Conservation (phyloP, 2,329 filamentous ascomycete genomes). For the Diplodia seriata region DNA sequence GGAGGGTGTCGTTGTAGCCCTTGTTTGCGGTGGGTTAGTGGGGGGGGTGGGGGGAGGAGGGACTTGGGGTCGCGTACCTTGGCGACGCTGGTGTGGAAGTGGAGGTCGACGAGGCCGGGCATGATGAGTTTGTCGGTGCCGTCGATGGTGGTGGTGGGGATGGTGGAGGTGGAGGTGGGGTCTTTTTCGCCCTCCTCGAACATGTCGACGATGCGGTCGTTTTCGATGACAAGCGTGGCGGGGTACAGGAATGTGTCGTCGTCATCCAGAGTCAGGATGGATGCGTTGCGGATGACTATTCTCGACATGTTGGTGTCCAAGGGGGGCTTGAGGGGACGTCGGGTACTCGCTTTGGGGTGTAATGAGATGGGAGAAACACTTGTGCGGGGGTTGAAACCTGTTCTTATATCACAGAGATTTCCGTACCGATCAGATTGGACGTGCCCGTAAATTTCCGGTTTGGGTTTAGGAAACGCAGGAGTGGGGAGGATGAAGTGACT, state of each 20-base stretch:
- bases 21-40: not conserved
- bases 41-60: not conserved
- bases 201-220: slow-evolving; percentile 10
- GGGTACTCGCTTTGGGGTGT: not conserved
- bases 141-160: not conserved
- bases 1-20: slow-evolving; percentile 27
- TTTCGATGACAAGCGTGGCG: slow-evolving; percentile 5
- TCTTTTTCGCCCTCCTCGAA: not conserved
- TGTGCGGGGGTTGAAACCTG: not conserved
- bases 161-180: no score
- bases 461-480: slow-evolving; percentile 3
- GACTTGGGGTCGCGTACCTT: not conserved
- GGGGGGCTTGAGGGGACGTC: not conserved
- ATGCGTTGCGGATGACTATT: slow-evolving; percentile 13
- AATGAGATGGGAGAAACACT: not conserved
- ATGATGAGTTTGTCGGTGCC: slow-evolving; percentile 24
- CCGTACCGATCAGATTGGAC: slow-evolving; percentile 9
- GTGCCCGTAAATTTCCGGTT: slow-evolving; percentile 14
- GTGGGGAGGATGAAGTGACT: not conserved
- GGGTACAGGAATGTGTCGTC: slow-evolving; percentile 5
- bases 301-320: not conserved
- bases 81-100: slow-evolving; percentile 21
- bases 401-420: slow-evolving; percentile 11
- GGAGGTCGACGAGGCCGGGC: slow-evolving; percentile 18
- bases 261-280: slow-evolving; percentile 23